phyloP scores from a whole-genome alignment of 768 basidiomycete genomes.

The Kwoniella heveanensis region DNA sequence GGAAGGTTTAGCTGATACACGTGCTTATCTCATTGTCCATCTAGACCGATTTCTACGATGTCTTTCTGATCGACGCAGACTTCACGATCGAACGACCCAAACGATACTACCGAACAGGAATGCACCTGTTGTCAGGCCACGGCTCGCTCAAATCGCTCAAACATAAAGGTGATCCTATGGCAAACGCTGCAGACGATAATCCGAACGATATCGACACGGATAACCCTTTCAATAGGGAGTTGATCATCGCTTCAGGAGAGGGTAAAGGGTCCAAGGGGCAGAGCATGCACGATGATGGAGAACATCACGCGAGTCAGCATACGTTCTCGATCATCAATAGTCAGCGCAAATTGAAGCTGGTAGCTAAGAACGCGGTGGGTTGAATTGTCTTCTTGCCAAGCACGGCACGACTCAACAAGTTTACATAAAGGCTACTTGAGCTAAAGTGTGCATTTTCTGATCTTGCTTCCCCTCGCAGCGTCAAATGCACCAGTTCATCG shows the following conservation, averaged over 20 bases:
- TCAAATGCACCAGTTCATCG: conserved; percentile 97
- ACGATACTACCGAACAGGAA: conserved; percentile 81
- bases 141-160: conserved; percentile 21
- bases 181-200: conserved; percentile 25
- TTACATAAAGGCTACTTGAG: no score
- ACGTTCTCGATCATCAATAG: conserved; percentile 92
- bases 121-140: conserved; percentile 65
- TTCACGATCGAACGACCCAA: conserved; percentile 89
- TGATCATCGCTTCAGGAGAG: conserved; percentile 43
- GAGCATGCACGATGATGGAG: conserved; percentile 57
- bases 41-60: conserved; percentile 85
- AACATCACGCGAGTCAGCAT: conserved; percentile 79
- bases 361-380: conserved; percentile 80
- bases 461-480: conserved; percentile 59
- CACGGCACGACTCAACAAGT: no score
- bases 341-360: conserved; percentile 82
- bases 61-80: conserved; percentile 85
- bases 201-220: conserved; percentile 38
- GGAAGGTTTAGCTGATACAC: conserved; percentile 2
- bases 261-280: conserved; percentile 58
- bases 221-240: conserved; percentile 44
- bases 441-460: no score
- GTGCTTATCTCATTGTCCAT: neutral
- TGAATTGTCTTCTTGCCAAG: no score
- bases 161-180: conserved; percentile 16